phyloP scores from a whole-genome alignment of 345 rosid species.

The Jatropha curcas region DNA sequence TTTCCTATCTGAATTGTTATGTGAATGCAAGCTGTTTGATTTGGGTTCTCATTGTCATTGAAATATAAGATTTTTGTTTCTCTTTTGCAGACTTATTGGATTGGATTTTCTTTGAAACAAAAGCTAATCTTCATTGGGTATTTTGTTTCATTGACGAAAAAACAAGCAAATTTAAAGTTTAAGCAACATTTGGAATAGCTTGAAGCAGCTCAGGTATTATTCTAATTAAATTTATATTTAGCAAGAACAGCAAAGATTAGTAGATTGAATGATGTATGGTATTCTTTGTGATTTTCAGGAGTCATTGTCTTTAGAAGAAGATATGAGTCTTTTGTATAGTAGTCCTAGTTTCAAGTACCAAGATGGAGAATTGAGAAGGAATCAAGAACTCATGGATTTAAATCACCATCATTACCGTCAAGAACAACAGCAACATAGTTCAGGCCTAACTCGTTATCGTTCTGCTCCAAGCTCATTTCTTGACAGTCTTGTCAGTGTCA shows the following conservation, averaged over 20 bases:
- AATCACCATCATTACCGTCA: conserved; percentile 24
- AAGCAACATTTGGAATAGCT: conserved; percentile 8
- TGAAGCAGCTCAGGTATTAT: neutral
- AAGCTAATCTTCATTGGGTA: conserved; percentile 10
- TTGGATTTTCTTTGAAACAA: conserved; percentile 9
- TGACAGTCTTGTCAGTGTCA: conserved; percentile 28
- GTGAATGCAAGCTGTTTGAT: conserved; percentile 3
- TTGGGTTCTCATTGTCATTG: neutral
- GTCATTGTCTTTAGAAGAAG: conserved; percentile 27
- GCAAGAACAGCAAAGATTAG: neutral
- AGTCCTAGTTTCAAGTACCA: conserved; percentile 31
- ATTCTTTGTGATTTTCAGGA: conserved; percentile 13
- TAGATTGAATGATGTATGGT: neutral
- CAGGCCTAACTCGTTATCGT: conserved; percentile 35
- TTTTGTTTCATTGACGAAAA: neutral
- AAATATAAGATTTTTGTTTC: neutral
- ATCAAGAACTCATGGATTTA: conserved; percentile 40
- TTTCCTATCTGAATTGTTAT: neutral
- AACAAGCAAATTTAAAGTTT: conserved; percentile 16
- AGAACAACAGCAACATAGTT: conserved; percentile 31
- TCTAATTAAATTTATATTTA: neutral
- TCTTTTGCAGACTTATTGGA: conserved; percentile 7
- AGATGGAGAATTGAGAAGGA: conserved; percentile 43
- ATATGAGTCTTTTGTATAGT: conserved; percentile 46
- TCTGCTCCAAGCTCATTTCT: conserved; percentile 51